phyloP scores from a whole-genome alignment of 2,329 filamentous ascomycete species.

The Dactylellina parvicollis region DNA sequence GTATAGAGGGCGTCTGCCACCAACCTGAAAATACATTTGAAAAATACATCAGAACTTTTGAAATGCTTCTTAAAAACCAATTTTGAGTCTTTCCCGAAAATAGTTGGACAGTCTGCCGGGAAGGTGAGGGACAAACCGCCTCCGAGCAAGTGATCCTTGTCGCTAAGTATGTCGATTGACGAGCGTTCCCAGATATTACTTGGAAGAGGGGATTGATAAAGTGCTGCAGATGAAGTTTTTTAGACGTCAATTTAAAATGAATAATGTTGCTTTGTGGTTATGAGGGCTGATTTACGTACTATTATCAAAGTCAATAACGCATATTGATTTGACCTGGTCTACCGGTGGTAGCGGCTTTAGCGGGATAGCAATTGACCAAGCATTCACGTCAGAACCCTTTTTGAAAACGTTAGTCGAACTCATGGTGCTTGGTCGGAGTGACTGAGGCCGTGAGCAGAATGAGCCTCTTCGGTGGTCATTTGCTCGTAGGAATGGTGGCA shows the following conservation, averaged over 20 bases:
- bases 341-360: constrained; percentile 32
- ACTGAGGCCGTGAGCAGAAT: too few species aligned
- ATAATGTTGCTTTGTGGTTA: background rate
- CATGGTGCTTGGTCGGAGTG: constrained; percentile 13
- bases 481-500: background rate
- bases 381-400: background rate
- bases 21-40: constrained; percentile 24
- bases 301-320: constrained; percentile 50
- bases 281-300: constrained; percentile 21
- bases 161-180: constrained; percentile 37
- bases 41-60: too few species aligned
- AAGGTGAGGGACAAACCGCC: constrained; percentile 20
- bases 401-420: background rate
- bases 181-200: constrained; percentile 46
- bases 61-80: too few species aligned
- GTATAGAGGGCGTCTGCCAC: constrained; percentile 52
- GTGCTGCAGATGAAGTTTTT: background rate
- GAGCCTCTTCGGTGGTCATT: background rate
- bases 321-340: constrained; percentile 34
- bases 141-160: constrained; percentile 40
- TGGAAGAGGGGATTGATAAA: constrained; percentile 50
- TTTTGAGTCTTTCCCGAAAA: too few species aligned
- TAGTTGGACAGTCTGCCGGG: too few species aligned
- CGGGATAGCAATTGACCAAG: constrained; percentile 30
- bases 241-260: background rate